Evolutionary conservation across 1,139 yeast species (phyloP).

Genomic region (Pichia sp.): DNA sequence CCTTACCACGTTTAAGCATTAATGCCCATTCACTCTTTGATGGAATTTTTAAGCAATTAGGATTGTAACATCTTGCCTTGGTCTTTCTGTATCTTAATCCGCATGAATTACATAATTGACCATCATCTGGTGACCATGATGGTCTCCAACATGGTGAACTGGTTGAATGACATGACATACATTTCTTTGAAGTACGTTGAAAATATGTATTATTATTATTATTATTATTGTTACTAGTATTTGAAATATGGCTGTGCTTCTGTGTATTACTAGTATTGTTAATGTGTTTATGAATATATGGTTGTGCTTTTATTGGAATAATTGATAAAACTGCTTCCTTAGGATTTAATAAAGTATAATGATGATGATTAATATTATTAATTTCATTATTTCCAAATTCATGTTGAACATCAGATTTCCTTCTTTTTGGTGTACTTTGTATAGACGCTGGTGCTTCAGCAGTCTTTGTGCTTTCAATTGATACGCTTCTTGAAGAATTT

Average conservation of each 20-base stretch:
- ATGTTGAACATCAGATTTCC: too few relatives aligned
- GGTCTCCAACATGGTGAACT: conserved; percentile 99
- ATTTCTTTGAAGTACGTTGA: conserved; percentile 39
- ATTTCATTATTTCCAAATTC: too few relatives aligned
- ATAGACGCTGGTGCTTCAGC: conserved; percentile 17
- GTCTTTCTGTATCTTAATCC: conserved; percentile 94
- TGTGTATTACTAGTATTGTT: not conserved
- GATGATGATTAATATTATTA: too few relatives aligned
- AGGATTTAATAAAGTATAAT: not conserved
- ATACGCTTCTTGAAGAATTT: conserved; percentile 4
- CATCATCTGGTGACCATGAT: conserved; percentile 77
- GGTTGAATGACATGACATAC: conserved; percentile 87
- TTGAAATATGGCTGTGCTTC: not conserved
- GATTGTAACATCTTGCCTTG: conserved; percentile 78
- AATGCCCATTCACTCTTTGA: conserved; percentile 94
- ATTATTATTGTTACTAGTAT: not conserved
- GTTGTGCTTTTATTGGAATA: conserved; percentile 2
- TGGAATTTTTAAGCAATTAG: conserved; percentile 77
- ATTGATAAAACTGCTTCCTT: conserved; percentile 1
- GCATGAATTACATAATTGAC: conserved; percentile 94
- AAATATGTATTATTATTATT: conserved; percentile 1
- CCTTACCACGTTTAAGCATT: conserved; percentile 67
- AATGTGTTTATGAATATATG: too few relatives aligned
- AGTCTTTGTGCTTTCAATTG: conserved; percentile 11
- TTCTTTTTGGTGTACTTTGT: conserved; percentile 8